Evolutionary conservation across 2,329 filamentous ascomycete species (phyloP), one percentile per base, ranked within the genome.

Genomic region (Calonectria pauciramosa): DNA sequence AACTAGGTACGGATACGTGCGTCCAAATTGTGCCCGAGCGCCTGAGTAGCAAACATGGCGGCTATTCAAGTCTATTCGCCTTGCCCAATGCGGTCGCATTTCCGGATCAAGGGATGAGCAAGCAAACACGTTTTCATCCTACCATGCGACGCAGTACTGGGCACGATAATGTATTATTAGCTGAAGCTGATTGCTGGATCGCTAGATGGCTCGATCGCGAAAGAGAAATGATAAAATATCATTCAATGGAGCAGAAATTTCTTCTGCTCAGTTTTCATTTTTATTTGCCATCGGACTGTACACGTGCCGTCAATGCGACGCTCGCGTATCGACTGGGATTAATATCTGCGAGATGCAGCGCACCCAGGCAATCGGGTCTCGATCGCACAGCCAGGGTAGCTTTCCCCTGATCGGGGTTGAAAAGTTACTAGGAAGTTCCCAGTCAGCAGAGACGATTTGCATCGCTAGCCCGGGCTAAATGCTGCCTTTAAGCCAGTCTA

Each of bases 311-410:
- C 51, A 63, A 65, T 71, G 54, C 54, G 54, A 71, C 72, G 51
- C 34, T 75, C 69, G 72, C 54, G 64, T 72, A 72, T 75, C 72
- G 69, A 71, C 64, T 64, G 65, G 52, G 49, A 65, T 47, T 32
- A 66, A 64, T 59, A 60, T 72, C 69, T 60, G 65, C 41, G 30
- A 69, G 64, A 75, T 71, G 52, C 68, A 71, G 30, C 44, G 59
- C 70, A 75, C 64, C 72, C 76, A 74, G 47, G 34, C 32, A 67
- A 38, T 71, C 73, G 75, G 76, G 71, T 77, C 74, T 76, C 59
- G 73, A 70, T 75, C 68, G 65, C 56, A 68, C 28, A 4, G 54
- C 70, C 34, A 26, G 70, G 66, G 76, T 52, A 32, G 36, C 44
- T 54, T 28, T 20, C 41, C 67, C 71, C 64, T 75, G 49, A 49